These are phyloP conservation scores for Candida quercuum DNA, from an alignment of 805 yeast species.

Conservation along the genomic window DNA sequence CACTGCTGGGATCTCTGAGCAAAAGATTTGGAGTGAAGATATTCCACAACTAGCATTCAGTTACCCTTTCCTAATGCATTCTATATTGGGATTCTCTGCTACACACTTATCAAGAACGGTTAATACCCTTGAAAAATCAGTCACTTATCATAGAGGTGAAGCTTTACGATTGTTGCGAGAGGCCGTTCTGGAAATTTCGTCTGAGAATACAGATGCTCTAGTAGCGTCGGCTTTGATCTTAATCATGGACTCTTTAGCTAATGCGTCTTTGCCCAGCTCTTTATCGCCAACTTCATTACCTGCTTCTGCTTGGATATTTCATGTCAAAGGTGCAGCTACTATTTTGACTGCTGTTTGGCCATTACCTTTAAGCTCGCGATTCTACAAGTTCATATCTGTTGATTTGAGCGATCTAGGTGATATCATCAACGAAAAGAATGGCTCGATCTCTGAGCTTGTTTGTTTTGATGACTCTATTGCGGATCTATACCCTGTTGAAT, in stretches of 20 bases:
- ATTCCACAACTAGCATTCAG: constrained; percentile 86
- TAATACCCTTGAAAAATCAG: constrained; percentile 71
- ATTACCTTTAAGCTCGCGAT: constrained; percentile 59
- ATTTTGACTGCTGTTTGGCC: constrained; percentile 97
- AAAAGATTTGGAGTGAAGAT: constrained; percentile 80
- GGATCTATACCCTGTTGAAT: constrained; percentile 81
- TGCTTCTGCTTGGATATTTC: constrained; percentile 95
- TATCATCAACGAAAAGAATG: constrained; percentile 31
- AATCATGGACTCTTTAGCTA: constrained; percentile 91
- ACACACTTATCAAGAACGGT: constrained; percentile 81
- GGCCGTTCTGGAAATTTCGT: constrained; percentile 77
- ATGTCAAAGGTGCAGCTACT: constrained; percentile 95
- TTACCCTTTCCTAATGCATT: constrained; percentile 88
- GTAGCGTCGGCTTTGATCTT: constrained; percentile 88
- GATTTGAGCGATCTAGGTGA: constrained; percentile 89
- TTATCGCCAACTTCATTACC: constrained; percentile 53
- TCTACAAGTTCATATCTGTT: constrained; percentile 70
- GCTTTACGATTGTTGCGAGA: constrained; percentile 76
- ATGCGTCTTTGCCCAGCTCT: constrained; percentile 55
- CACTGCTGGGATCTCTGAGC: constrained; percentile 84
- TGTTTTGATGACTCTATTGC: constrained; percentile 85
- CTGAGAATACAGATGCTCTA: constrained; percentile 86
- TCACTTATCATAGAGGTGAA: constrained; percentile 82
- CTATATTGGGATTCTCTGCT: constrained; percentile 85
- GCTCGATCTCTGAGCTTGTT: constrained; percentile 48